Evolutionary conservation across 371 early-diverging fungal species (phyloP).

Genomic region (Mortierella sp.): DNA sequence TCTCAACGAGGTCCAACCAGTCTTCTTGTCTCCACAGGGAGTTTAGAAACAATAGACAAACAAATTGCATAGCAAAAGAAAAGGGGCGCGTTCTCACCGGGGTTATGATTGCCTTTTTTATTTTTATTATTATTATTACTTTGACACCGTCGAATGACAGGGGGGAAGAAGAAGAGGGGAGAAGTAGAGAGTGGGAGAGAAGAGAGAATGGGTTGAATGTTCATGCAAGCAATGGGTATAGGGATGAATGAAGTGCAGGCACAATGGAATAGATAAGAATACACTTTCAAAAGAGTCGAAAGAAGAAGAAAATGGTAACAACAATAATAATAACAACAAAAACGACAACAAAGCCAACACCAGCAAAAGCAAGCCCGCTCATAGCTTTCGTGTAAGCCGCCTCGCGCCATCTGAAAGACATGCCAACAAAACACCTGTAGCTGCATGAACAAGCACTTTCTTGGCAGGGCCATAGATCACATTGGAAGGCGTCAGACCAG

Average conservation of each 20-base stretch:
- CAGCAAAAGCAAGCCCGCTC: not conserved
- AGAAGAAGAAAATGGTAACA: not conserved
- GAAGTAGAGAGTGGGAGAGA: not conserved
- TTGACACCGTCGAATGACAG: not conserved
- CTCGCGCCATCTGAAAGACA: slow-evolving; percentile 34
- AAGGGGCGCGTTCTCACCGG: too few species aligned
- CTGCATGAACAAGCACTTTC: slow-evolving; percentile 30
- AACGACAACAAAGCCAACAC: too few species aligned
- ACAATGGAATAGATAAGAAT: slow-evolving; percentile 4
- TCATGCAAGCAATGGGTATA: too few species aligned
- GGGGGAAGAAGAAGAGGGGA: not conserved
- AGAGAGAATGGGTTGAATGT: too few species aligned
- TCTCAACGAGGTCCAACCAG: too few species aligned
- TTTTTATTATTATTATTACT: too few species aligned
- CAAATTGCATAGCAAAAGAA: too few species aligned
- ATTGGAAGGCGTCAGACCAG: slow-evolving; percentile 26
- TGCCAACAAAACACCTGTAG: slow-evolving; percentile 32
- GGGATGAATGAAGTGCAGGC: not conserved
- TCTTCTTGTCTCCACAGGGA: too few species aligned
- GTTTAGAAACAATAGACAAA: too few species aligned
- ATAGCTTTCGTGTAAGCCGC: slow-evolving; percentile 34
- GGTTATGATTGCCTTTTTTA: too few species aligned
- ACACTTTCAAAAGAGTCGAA: not conserved
- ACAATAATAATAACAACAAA: too few species aligned
- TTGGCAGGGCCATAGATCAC: slow-evolving; percentile 48